Base-by-base conservation (phyloP, 1,284 basidiomycete species). In the Paramarasmius palmivorus region DNA sequence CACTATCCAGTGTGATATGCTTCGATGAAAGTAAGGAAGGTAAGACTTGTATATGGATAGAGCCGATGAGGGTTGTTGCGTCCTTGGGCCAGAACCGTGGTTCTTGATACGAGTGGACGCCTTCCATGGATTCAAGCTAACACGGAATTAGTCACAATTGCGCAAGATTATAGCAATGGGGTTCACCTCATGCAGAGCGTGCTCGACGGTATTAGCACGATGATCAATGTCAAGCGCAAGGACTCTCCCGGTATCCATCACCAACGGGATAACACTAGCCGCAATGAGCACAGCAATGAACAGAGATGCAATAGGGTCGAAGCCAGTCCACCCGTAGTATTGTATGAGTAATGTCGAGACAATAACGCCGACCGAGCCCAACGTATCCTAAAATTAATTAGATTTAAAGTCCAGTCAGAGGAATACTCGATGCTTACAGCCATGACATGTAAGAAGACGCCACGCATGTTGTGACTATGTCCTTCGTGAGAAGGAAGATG, bases 281-380 rank as follows among this genome's bases (percentile, higher is more conserved):
- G 94, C 92, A 62, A 99, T 99, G 58, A 99, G 77, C 8, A 93
- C 74, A 1, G 97, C 97, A 63, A 99, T 99, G 68, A 99, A 95
- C 36, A 99, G 76, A 9, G 94, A 97, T 0, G 97, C 97, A 57
- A 99, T 95, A 2, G 97, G 97, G 70, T 99, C 97, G 67, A 98
- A 99, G 15, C 95, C 95, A 2, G 97, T 99, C 95, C 95, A 99
- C n/a, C 96, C 96, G 63, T 97, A 99, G 56, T 88, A 88, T 63
- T 96, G 88, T 61, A 99, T 99, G 55, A 99, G 81, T 14, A 99
- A 75, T 2, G 97, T 99, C 20, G 95, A 98, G 51, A 98, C 83
- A 65, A 99, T 99, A 7, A 99, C 97, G n/a, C 97, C 97, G 17
- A 99, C 95, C 9, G 93, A 95, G 41, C 94, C 94, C 8, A 93